Evolutionary conservation across 2,329 filamentous ascomycete species (phyloP), one percentile per base, ranked within the genome.

Genomic region (Zymoseptoria crescenta): DNA sequence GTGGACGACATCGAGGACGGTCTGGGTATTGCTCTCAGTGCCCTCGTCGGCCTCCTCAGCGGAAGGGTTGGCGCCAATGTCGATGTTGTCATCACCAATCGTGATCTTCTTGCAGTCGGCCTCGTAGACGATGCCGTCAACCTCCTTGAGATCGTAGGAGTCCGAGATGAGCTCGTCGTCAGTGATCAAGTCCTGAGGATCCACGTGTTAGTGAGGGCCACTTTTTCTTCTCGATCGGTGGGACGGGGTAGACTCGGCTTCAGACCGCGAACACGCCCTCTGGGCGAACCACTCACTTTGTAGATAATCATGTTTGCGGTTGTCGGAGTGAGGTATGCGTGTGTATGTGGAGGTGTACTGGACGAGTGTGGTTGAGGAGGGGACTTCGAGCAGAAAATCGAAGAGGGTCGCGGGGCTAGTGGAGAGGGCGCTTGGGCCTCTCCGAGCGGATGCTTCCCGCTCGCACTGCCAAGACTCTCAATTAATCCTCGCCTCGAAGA

Each of bases 121-220:
- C 82, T 97, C 93, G 80, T 89, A 97, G 71, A 88, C 86, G 68
- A 89, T 81, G 68, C 84, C 86, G 76, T 92, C 89, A 65, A 93
- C 74, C 76, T 88, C 81, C 81, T 89, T 91, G 74, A 95, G 77
- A 69, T 91, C 82, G 81, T 87, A 96, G 69, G 89, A 94, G 81
- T 97, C 93, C 73, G 94, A 95, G 86, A 97, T 87, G 77, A 99
- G 84, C 87, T 99, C 94, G 80, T 96, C 93, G 67, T 81, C 89
- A 77, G 85, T 89, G 78, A 96, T 76, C 71, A 94, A 79, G 76
- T 99, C 94, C 94, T 99, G 72, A 62, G 49, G 35, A 55, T 21
- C 49, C 45, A 56, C 49, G 49, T 27, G 49, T 21, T 51, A 51
- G 20, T 51, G 16, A 7, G 20, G 49, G 20, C 49, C 49, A 51